Evolutionary conservation across 257 asterid species (phyloP), one percentile per base, ranked within the genome.

Genomic region (Forsythia viridissima): DNA sequence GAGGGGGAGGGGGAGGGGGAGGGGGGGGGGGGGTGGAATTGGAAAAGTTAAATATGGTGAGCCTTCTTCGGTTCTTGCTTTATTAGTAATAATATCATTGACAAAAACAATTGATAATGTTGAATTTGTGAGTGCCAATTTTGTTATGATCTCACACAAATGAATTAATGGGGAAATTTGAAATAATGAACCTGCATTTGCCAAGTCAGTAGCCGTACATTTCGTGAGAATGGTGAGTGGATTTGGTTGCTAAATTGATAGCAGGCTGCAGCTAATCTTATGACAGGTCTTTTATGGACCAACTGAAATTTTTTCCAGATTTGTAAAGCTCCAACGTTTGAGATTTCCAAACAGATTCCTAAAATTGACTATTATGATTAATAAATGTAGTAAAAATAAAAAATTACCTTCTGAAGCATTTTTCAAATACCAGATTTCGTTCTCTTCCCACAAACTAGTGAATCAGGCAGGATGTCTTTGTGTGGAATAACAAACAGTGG

Each of bases 371-470:
- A 42, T 42, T 42, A 10, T 42, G 48, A 42, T 42, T 42, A 42
- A 42, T 42, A 42, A 8, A 42, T 42, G 10, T 13, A 42, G 10
- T 42, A 8, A 42, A 8, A 42, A 30, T 30, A 30, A 42, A 42
- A 12, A 8, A 42, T 8, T 42, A 42, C 48, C 13, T 42, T 2
- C 3, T 42, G 48, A 42, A 42, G 48, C 48, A 42, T 42, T 42
- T 42, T 42, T 42, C 48, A 42, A 42, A 42, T 42, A 42, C 48
- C 11, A 42, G 48, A 42, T 10, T 42, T 42, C 48, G 2, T 3
- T 10, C 48, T 42, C 48, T 42, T 42, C 48, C 48, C 48, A 42
- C 73, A n/a, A 38, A 76, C 73, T 8, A 21, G 68, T 72, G 76
- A 51, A 34, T 20, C 48, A 8, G 12, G 48, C 13, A 42, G 66